Percentiles rank a stretch among this genome's conserved stretches.
phyloP scores from a whole-genome alignment of 83 land plant species.

The Picea abies region DNA sequence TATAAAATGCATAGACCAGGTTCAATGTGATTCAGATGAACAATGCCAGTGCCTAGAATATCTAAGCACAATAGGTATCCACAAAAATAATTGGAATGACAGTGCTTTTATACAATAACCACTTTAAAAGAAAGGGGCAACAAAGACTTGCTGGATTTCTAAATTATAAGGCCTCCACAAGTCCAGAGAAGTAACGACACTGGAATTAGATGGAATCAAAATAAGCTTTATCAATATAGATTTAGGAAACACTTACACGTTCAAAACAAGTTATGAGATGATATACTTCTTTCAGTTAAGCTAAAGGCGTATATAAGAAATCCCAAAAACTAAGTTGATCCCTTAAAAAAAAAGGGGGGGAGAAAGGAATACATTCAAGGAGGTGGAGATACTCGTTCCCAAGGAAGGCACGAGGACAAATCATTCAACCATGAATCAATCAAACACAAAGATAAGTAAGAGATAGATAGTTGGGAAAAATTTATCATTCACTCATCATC shows the following conservation, averaged over 20 bases:
- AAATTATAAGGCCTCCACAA: not conserved
- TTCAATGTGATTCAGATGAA: not conserved
- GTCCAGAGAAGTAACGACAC: not conserved
- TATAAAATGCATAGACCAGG: no score
- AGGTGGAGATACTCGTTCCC: not conserved
- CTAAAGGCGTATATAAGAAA: not conserved
- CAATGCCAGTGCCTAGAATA: not conserved
- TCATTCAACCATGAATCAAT: no score
- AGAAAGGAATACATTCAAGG: not conserved
- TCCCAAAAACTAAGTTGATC: no score
- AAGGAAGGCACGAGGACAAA: no score
- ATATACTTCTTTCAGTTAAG: not conserved
- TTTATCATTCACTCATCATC: no score
- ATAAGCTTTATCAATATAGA: not conserved
- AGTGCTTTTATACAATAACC: not conserved
- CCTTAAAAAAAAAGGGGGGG: no score
- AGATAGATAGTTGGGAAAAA: no score
- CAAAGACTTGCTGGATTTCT: not conserved
- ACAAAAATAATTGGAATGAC: not conserved
- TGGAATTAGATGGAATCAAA: no score
- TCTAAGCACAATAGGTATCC: not conserved
- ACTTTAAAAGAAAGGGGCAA: not conserved
- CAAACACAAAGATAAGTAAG: no score
- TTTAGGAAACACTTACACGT: not conserved
- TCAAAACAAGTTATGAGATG: not conserved